Conservation (phyloP, 192 early-diverging fungal genomes). For the Podila epicladia region DNA sequence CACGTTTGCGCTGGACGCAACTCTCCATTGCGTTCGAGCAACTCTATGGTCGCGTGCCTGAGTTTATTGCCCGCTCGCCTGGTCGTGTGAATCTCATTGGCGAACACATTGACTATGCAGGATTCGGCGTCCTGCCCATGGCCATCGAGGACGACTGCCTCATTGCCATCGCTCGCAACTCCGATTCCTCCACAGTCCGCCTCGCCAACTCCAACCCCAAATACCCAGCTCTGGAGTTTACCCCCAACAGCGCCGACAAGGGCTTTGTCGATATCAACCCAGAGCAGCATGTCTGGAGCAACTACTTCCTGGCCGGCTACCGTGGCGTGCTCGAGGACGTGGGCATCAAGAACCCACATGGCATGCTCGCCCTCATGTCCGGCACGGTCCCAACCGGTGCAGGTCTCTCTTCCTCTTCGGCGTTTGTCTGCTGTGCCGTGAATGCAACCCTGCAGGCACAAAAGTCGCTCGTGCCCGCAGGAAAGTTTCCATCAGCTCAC, state of each 20-base stretch:
- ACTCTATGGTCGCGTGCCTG: constrained; percentile 66
- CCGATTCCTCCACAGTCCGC: constrained; percentile 46
- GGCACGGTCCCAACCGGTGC: constrained; percentile 85
- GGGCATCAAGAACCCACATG: constrained; percentile 55
- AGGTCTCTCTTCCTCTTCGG: constrained; percentile 88
- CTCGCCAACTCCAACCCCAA: constrained; percentile 66
- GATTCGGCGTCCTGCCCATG: constrained; percentile 95
- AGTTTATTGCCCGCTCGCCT: constrained; percentile 88
- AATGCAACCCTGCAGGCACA: constrained; percentile 72
- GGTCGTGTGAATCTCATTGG: constrained; percentile 98
- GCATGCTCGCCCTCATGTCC: constrained; percentile 77
- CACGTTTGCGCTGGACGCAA: constrained; percentile 60
- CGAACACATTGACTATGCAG: constrained; percentile 97
- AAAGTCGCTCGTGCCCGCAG: constrained; percentile 29
- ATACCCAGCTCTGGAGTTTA: constrained; percentile 54
- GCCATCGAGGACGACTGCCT: constrained; percentile 85
- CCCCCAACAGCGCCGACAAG: constrained; percentile 59
- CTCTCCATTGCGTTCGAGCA: constrained; percentile 61
- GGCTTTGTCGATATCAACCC: constrained; percentile 78
- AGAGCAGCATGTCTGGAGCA: constrained; percentile 73
- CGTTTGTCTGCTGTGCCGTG: constrained; percentile 83
- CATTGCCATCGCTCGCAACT: constrained; percentile 61
- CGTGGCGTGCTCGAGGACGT: constrained; percentile 72
- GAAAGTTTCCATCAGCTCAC: constrained; percentile 39
- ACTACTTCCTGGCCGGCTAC: constrained; percentile 95